A percentile compares a stretch with the other conserved stretches of the same genome.
Conservation (phyloP, 2,329 filamentous ascomycete species). For the Aspergillus spinulosporus region DNA sequence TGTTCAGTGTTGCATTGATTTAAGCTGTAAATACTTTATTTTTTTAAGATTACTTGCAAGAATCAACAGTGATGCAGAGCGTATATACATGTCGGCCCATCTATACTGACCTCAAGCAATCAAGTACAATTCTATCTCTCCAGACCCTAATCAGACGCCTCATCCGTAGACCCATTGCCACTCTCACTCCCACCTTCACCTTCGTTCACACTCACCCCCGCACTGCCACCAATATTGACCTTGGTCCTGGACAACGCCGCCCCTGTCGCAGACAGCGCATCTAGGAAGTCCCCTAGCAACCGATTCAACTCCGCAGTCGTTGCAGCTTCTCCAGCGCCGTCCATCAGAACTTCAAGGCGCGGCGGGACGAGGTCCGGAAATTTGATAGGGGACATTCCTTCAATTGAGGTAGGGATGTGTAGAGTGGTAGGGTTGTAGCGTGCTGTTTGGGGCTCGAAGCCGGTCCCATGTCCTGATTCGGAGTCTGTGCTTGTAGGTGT, state of each 20-base stretch:
- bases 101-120: neutral
- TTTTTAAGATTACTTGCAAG: no score
- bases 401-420: neutral
- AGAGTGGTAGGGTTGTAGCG: constrained; percentile 13
- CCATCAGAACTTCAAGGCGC: constrained; percentile 39
- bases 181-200: neutral
- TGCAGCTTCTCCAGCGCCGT: constrained; percentile 37
- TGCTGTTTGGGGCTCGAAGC: constrained; percentile 24
- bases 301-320: constrained; percentile 44
- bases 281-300: constrained; percentile 42
- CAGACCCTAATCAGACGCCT: neutral
- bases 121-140: neutral
- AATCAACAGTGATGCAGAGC: no score
- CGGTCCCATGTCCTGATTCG: neutral
- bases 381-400: constrained; percentile 23
- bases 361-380: constrained; percentile 45
- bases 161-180: neutral
- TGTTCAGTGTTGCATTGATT: no score
- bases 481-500: neutral
- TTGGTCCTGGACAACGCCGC: constrained; percentile 29
- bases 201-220: neutral
- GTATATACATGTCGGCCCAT: neutral
- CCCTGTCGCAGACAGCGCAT: constrained; percentile 40
- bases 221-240: neutral
- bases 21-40: no score